Base-by-base conservation (phyloP, 2,329 filamentous ascomycete genomes). In the Nemania serpens region DNA sequence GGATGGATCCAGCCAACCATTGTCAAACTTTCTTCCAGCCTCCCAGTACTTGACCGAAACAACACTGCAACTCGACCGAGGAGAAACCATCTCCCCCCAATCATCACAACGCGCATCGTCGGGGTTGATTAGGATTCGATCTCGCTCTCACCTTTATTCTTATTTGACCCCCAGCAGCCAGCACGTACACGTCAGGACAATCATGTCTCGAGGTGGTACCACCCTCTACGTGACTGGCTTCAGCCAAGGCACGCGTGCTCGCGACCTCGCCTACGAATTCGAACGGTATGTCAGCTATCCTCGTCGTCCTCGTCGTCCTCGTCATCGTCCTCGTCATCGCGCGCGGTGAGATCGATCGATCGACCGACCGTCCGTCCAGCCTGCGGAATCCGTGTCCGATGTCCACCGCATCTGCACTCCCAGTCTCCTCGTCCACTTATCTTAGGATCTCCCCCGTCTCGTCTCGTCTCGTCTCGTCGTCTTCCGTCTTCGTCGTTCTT, bases 191-290 rank as follows among this genome's bases (percentile, higher is more conserved):
- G 25, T 29, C 25, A 29, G 46, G 59, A 60, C 73, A 11, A 80
- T 65, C 75, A 97, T 97, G 93, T 97, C 93, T 87, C 91, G 93
- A 76, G 88, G 91, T 78, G 90, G 92, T 72, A 96, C 91, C 64
- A 98, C 94, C 60, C 91, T 98, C 71, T 98, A 98, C 84, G 94
- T 98, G 79, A 97, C 93, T 75, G 95, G 95, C 86, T 99, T 99
- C 81, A 96, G 94, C 86, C 93, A 97, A 81, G 93, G 94, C 79
- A 97, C 94, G 79, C 92, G 95, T 84, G 93, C 95, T 79, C 92
- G 95, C 88, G 93, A 99, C 85, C 91, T 98, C 79, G 93, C 94
- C 84, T 97, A 96, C 91, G 94, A 98, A 86, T 98, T 98, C 91
- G 94, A 98, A 93, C 93, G 94, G 92, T 97, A 97, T 88, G 93